phyloP scores from a whole-genome alignment of 1,139 yeast species.

The Taiozyma sp. region DNA sequence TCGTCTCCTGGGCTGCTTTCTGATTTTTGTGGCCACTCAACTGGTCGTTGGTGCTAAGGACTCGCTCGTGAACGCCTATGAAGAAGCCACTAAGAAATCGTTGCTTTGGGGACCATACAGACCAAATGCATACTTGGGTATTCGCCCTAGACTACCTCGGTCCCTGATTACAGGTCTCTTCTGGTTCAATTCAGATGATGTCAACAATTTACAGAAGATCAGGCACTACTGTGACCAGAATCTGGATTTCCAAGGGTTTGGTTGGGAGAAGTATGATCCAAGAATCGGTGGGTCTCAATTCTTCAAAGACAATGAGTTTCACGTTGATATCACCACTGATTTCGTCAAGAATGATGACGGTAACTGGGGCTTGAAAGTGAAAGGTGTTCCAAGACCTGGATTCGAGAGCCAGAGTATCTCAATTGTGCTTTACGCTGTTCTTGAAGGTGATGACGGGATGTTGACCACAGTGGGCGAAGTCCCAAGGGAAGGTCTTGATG shows the following conservation, averaged over 20 bases:
- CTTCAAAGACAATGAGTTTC: slow-evolving; percentile 61
- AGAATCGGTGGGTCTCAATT: slow-evolving; percentile 80
- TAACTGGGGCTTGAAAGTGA: slow-evolving; percentile 71
- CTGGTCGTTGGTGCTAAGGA: background rate
- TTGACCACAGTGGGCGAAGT: slow-evolving; percentile 32
- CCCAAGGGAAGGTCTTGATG: slow-evolving; percentile 20
- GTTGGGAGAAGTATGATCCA: slow-evolving; percentile 87
- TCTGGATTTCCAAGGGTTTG: slow-evolving; percentile 69
- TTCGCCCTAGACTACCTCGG: slow-evolving; percentile 69
- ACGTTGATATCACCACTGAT: slow-evolving; percentile 59
- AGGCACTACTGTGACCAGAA: slow-evolving; percentile 78
- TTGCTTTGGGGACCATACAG: slow-evolving; percentile 92
- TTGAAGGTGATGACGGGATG: slow-evolving; percentile 55
- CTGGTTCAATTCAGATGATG: slow-evolving; percentile 76
- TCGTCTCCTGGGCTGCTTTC: background rate
- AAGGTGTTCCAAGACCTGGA: slow-evolving; percentile 53
- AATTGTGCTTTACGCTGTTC: slow-evolving; percentile 71
- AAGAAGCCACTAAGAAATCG: slow-evolving; percentile 34
- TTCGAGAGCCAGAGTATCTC: slow-evolving; percentile 48
- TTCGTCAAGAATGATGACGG: slow-evolving; percentile 74
- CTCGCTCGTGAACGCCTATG: slow-evolving; percentile 19
- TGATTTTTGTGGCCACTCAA: background rate
- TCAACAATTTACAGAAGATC: slow-evolving; percentile 49
- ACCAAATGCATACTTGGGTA: slow-evolving; percentile 79
- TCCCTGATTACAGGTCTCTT: slow-evolving; percentile 77